Conservation (phyloP, 352 stramenopile species). For the Globisporangium uncinulatum region DNA sequence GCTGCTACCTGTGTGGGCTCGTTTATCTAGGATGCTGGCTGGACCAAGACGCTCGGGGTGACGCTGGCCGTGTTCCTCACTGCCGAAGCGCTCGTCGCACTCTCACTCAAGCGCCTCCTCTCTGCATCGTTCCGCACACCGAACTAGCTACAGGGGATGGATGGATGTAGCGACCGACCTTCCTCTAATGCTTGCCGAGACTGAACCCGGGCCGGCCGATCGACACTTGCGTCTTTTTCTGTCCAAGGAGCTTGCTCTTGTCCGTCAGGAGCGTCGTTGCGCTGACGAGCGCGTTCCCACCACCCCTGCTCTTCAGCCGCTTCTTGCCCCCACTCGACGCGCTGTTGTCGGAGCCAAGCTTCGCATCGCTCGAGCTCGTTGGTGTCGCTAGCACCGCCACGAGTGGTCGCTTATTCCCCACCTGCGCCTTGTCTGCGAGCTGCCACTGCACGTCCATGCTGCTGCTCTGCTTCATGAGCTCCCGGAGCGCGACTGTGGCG, state of each 20-base stretch:
- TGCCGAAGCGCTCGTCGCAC: slow-evolving; percentile 36
- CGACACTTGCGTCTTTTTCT: slow-evolving; percentile 74
- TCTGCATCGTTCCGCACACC: background rate
- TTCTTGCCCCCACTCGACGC: background rate
- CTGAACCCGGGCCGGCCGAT: slow-evolving; percentile 80
- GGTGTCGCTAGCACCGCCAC: background rate
- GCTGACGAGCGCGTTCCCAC: background rate
- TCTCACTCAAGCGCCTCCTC: slow-evolving; percentile 24
- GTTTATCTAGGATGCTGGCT: slow-evolving; percentile 26
- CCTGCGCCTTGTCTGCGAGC: slow-evolving; percentile 19
- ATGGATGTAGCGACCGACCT: background rate
- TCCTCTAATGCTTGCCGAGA: slow-evolving; percentile 53
- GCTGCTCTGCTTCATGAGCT: slow-evolving; percentile 94
- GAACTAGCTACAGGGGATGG: background rate
- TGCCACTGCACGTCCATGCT: slow-evolving; percentile 71
- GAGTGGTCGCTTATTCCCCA: background rate
- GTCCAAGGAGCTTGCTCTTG: slow-evolving; percentile 53
- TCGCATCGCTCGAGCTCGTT: background rate
- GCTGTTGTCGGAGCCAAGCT: background rate
- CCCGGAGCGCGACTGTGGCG: slow-evolving; percentile 93
- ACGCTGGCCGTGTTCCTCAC: slow-evolving; percentile 29
- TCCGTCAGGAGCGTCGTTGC: slow-evolving; percentile 3
- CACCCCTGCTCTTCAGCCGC: background rate
- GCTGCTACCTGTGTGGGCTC: background rate
- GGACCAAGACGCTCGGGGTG: slow-evolving; percentile 25